Conservation (phyloP, 2,329 filamentous ascomycete genomes). For the Xenosphaeropsis pyriputrescens region DNA sequence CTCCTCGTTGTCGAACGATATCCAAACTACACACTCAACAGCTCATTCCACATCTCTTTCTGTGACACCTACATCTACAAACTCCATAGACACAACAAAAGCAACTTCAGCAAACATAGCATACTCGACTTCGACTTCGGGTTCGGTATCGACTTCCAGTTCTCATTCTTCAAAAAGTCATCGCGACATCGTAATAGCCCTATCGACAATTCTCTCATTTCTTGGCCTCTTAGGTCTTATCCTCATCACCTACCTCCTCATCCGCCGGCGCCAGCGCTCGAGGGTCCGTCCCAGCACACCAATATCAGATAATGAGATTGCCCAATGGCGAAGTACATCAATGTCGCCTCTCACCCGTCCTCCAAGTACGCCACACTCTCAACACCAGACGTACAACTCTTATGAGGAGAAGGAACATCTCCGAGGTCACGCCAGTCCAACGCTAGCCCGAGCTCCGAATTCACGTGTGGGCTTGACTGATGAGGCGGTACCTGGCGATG, state of each 20-base stretch:
- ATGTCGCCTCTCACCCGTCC: background rate
- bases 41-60: too few relatives aligned
- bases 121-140: background rate
- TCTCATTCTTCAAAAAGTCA: slow-evolving; percentile 10
- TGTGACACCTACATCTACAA: too few relatives aligned
- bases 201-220: slow-evolving; percentile 9
- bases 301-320: slow-evolving; percentile 51
- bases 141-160: background rate
- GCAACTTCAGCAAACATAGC: too few relatives aligned
- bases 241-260: slow-evolving; percentile 7
- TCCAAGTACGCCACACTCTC: background rate
- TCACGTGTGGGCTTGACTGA: slow-evolving; percentile 47
- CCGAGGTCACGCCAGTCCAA: slow-evolving; percentile 14
- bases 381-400: slow-evolving; percentile 1
- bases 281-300: slow-evolving; percentile 41
- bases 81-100: too few relatives aligned
- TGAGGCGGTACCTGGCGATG: slow-evolving; percentile 42
- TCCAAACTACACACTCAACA: too few relatives aligned
- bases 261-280: slow-evolving; percentile 21
- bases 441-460: slow-evolving; percentile 45
- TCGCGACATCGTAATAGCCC: slow-evolving; percentile 1
- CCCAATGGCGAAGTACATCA: slow-evolving; percentile 33
- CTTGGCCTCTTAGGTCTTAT: slow-evolving; percentile 10
- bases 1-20: too few relatives aligned
- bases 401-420: slow-evolving; percentile 7